Percentiles rank a stretch among this genome's conserved stretches.
phyloP scores from a whole-genome alignment of 2,329 filamentous ascomycete species.

The Pyricularia sp. region DNA sequence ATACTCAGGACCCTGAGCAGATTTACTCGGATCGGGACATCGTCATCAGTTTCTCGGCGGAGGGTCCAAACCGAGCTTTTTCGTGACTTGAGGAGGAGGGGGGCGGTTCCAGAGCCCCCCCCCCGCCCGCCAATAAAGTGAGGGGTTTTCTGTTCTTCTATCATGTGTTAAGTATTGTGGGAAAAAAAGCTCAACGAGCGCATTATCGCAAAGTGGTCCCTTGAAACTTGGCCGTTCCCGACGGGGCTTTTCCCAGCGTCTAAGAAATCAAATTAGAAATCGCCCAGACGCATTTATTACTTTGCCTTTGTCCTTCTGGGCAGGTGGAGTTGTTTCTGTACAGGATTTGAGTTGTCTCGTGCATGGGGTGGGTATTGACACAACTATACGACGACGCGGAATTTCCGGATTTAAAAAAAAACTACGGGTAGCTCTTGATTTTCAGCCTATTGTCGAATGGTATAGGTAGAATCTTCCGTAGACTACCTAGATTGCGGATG shows the following conservation, averaged over 20 bases:
- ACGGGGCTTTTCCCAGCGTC: neutral
- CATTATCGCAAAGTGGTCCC: neutral
- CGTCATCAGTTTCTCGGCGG: neutral
- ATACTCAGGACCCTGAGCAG: neutral
- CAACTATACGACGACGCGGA: neutral
- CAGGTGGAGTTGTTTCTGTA: neutral
- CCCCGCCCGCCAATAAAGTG: neutral
- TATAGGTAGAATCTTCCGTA: neutral
- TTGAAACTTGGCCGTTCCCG: neutral
- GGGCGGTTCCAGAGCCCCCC: neutral
- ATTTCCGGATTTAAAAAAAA: neutral
- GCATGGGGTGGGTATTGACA: neutral
- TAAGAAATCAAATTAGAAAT: neutral
- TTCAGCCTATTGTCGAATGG: neutral
- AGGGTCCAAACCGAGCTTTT: neutral
- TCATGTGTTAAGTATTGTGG: no score
- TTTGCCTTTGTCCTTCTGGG: neutral
- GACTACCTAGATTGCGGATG: neutral
- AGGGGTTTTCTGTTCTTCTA: neutral
- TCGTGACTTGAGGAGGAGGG: neutral
- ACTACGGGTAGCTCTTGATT: neutral
- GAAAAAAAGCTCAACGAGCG: no score
- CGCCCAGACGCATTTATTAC: neutral
- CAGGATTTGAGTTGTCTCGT: neutral
- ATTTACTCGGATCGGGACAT: neutral